Evolutionary conservation across 345 rosid species (phyloP).

Genomic region (Linum tenue): DNA sequence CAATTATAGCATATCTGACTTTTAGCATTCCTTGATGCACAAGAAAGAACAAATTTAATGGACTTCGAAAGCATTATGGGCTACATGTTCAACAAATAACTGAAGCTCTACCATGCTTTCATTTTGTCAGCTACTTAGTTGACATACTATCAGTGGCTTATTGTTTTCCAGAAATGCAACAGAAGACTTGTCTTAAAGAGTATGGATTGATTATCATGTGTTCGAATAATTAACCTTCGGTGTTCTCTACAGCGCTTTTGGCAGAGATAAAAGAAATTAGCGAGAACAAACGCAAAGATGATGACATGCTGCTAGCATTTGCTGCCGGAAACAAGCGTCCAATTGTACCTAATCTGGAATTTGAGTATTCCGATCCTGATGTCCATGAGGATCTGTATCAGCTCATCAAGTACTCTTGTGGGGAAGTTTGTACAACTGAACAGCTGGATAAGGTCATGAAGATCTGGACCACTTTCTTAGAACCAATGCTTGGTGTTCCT

Average conservation of each 20-base stretch:
- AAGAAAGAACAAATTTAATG: too few relatives aligned
- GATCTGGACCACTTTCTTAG: slow-evolving; percentile 91
- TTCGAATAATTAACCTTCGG: background rate
- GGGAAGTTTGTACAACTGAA: slow-evolving; percentile 83
- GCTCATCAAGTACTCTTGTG: slow-evolving; percentile 87
- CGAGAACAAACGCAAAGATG: slow-evolving; percentile 70
- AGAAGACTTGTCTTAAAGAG: too few relatives aligned
- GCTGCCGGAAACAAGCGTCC: slow-evolving; percentile 75
- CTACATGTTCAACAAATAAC: too few relatives aligned
- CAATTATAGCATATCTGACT: too few relatives aligned
- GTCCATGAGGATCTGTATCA: slow-evolving; percentile 89
- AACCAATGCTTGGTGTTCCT: slow-evolving; percentile 74
- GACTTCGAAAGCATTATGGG: too few relatives aligned
- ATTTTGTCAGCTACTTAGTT: too few relatives aligned
- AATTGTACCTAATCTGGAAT: slow-evolving; percentile 57
- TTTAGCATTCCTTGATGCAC: too few relatives aligned
- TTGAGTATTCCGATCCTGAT: slow-evolving; percentile 66
- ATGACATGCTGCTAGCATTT: slow-evolving; percentile 69
- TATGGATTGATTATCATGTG: background rate
- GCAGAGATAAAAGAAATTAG: slow-evolving; percentile 86
- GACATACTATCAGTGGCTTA: too few relatives aligned
- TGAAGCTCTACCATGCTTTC: too few relatives aligned
- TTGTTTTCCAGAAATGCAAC: too few relatives aligned
- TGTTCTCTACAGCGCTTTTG: slow-evolving; percentile 56
- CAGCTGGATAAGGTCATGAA: slow-evolving; percentile 83